Evolutionary conservation across 2,329 filamentous ascomycete species (phyloP).

Genomic region (Hypoxylon sp.): DNA sequence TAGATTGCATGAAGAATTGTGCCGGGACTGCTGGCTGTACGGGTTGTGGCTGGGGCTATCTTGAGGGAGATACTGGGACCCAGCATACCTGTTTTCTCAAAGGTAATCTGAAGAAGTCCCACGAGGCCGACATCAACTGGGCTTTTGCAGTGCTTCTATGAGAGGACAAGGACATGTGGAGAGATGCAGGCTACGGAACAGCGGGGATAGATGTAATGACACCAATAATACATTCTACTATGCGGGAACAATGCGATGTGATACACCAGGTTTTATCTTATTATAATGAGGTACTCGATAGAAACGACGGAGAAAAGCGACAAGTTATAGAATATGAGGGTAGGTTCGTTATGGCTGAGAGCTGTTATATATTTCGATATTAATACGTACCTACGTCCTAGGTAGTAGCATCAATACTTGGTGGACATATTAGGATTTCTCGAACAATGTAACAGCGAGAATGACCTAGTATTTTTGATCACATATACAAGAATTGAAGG

Average conservation of each 20-base stretch:
- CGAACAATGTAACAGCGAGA: not conserved
- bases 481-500: constrained; percentile 11
- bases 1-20: constrained; percentile 63
- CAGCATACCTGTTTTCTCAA: constrained; percentile 64
- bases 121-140: constrained; percentile 57
- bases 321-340: not conserved
- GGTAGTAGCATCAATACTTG: not conserved
- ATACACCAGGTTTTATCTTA: constrained; percentile 18
- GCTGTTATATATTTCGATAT: not conserved
- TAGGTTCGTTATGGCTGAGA: not conserved
- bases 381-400: too few relatives aligned
- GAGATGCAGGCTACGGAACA: not conserved
- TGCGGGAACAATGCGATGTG: constrained; percentile 24
- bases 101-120: constrained; percentile 54
- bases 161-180: constrained; percentile 10
- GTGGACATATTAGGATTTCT: not conserved
- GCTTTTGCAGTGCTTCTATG: constrained; percentile 60
- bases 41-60: constrained; percentile 62
- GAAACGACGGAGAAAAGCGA: too few relatives aligned
- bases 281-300: not conserved
- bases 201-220: constrained; percentile 7
- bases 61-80: constrained; percentile 58
- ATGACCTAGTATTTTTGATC: constrained; percentile 5
- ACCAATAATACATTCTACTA: constrained; percentile 18
- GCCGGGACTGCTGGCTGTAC: constrained; percentile 59